Base-by-base conservation (phyloP, 1,284 basidiomycete species). In the Grifola frondosa region DNA sequence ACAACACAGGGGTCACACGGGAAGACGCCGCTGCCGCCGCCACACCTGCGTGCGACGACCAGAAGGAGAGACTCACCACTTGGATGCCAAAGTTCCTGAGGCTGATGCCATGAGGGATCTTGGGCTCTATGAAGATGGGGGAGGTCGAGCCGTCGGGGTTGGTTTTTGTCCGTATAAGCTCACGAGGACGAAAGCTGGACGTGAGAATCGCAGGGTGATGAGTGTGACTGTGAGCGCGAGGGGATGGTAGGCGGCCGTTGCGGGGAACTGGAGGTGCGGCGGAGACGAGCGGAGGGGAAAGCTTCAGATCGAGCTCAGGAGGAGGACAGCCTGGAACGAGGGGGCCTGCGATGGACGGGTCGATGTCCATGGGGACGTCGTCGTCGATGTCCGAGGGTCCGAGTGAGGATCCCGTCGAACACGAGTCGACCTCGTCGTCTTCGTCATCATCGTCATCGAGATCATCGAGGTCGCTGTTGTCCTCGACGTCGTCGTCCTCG, bases 81-180 rank as follows among this genome's bases (percentile, higher is more conserved):
- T 90, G 88, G 51, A 88, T 88, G 33, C 87, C 88, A 64, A 91
- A 90, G 67, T 91, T 90, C 53, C 88, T 69, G 54, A 88, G 66
- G 50, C 80, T 84, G 46, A 88, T 87, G 12, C 87, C 84, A 49
- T 84, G 79, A 5, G 88, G 85, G 39, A 88, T 80, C 40, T 72
- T 71, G 12, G 77, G 74, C 22, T 82, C 78, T 30, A 81, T 71
- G 52, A 89, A 87, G 28, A 81, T 71, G 52, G 87, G 84, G 56
- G 54, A 73, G 34, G 43, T 45, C 17, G 70, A 70, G 10, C 65
- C 66, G 37, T 68, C 65, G 23, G 60, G 58, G 22, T 63, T 55
- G 30, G 49, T 52, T 30, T 58, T 53, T 19, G 58, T 53, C 32
- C 65, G 65, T 33, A 69, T 48, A 34, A 74, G 61, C 37, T 74